Percentiles rank a stretch among this genome's conserved stretches.
Evolutionary conservation across 2,329 filamentous ascomycete genomes (phyloP).

Genomic region (Chalara sp.): DNA sequence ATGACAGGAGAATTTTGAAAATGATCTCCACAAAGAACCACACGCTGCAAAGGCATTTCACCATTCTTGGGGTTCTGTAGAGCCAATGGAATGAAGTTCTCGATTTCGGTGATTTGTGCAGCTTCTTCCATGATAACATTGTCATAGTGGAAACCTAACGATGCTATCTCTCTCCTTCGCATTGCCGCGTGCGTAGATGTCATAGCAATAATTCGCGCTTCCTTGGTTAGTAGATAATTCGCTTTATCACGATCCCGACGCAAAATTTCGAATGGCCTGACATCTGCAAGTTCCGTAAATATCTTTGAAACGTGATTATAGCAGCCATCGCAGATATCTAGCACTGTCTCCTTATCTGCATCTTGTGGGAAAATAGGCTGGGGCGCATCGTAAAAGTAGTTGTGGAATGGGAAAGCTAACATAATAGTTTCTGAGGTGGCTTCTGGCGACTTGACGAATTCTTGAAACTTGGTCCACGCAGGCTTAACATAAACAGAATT

Average conservation of each 20-base stretch:
- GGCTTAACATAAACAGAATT: constrained; percentile 86
- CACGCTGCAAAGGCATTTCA: constrained; percentile 70
- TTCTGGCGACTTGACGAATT: constrained; percentile 50
- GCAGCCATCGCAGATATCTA: constrained; percentile 78
- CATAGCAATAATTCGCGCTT: constrained; percentile 98
- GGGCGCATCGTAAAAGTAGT: constrained; percentile 81
- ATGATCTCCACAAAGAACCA: constrained; percentile 92
- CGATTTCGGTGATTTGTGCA: constrained; percentile 94
- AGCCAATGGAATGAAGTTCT: constrained; percentile 93
- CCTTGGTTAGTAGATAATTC: constrained; percentile 90
- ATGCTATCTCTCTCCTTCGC: constrained; percentile 80
- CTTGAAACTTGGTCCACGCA: constrained; percentile 79
- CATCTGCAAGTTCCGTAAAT: constrained; percentile 87
- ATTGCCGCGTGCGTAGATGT: constrained; percentile 97
- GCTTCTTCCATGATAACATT: constrained; percentile 99
- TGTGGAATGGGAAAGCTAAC: constrained; percentile 76
- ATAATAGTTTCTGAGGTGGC: constrained; percentile 56
- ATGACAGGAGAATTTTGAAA: constrained; percentile 95
- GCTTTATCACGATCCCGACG: constrained; percentile 85
- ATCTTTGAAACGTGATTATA: constrained; percentile 84
- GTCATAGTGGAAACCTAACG: constrained; percentile 93
- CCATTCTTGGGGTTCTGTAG: constrained; percentile 75
- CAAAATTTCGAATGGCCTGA: constrained; percentile 90
- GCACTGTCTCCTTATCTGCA: constrained; percentile 55
- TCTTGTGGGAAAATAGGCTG: constrained; percentile 73